Conservation (phyloP, 306 rosid genomes). For the Fagus crenata region DNA sequence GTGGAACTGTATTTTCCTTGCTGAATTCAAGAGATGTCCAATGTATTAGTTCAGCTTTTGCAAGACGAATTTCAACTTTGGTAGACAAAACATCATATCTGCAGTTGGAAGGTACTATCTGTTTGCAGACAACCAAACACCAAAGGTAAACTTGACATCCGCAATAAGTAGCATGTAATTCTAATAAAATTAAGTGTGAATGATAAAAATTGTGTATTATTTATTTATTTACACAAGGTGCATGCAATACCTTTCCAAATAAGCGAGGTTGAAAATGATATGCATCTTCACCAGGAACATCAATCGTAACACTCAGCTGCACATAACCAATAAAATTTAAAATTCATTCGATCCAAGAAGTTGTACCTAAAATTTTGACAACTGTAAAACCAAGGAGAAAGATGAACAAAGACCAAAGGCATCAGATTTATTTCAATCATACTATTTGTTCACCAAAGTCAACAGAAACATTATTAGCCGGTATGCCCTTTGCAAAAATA, state of each 20-base stretch:
- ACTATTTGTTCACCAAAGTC: slow-evolving; percentile 92
- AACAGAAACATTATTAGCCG: slow-evolving; percentile 48
- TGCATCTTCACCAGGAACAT: slow-evolving; percentile 59
- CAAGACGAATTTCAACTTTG: slow-evolving; percentile 79
- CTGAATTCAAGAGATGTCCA: slow-evolving; percentile 76
- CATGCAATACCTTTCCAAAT: slow-evolving; percentile 71
- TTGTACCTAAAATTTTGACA: slow-evolving; percentile 4
- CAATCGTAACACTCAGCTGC: slow-evolving; percentile 71
- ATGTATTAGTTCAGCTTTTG: slow-evolving; percentile 55
- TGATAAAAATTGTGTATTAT: not conserved
- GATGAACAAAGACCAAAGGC: slow-evolving; percentile 2
- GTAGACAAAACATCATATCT: slow-evolving; percentile 59
- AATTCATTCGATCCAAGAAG: slow-evolving; percentile 4
- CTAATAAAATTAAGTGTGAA: not conserved
- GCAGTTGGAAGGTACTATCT: slow-evolving; percentile 67
- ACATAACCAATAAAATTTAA: slow-evolving; percentile 27
- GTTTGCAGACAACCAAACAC: slow-evolving; percentile 28
- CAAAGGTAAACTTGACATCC: slow-evolving; percentile 22
- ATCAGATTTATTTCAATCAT: slow-evolving; percentile 33
- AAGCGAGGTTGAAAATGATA: slow-evolving; percentile 73
- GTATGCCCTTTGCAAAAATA: slow-evolving; percentile 75
- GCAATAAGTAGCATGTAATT: not conserved
- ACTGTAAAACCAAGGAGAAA: slow-evolving; percentile 2
- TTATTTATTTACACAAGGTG: not conserved
- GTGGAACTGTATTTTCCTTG: slow-evolving; percentile 39